A percentile compares a stretch with the other conserved stretches of the same genome.
Conservation (phyloP, 805 yeast genomes). For the Candida vartiovaarae region DNA sequence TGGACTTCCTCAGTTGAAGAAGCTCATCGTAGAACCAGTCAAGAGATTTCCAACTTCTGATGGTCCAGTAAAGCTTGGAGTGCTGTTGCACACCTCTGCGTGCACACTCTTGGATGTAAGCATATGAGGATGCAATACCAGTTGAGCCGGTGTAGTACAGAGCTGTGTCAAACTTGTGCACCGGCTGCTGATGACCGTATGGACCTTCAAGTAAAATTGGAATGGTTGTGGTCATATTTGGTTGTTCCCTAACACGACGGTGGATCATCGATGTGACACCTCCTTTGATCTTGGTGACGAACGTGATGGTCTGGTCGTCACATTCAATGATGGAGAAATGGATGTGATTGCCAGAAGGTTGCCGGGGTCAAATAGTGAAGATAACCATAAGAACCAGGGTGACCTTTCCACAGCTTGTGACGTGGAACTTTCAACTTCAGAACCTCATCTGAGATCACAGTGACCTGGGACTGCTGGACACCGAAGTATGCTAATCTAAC, state of each 20-base stretch:
- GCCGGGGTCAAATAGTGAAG: conserved; percentile 46
- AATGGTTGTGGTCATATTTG: conserved; percentile 19
- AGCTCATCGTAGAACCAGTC: conserved; percentile 45
- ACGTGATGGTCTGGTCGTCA: conserved; percentile 31
- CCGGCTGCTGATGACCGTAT: conserved; percentile 39
- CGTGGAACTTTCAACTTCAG: conserved; percentile 31
- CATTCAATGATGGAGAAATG: conserved; percentile 54
- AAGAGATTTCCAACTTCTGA: conserved; percentile 46
- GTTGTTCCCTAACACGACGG: conserved; percentile 21
- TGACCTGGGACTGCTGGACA: conserved; percentile 18
- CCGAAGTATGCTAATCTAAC: conserved; percentile 19
- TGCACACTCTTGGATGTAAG: conserved; percentile 28
- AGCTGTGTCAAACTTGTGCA: conserved; percentile 31
- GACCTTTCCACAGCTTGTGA: conserved; percentile 42
- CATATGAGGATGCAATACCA: conserved; percentile 44
- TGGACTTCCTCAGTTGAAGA: conserved; percentile 20
- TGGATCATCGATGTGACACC: conserved; percentile 37
- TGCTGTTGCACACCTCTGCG: conserved; percentile 20
- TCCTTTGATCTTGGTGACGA: conserved; percentile 45
- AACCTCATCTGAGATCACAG: conserved; percentile 33
- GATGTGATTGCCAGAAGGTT: conserved; percentile 66
- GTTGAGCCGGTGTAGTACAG: conserved; percentile 45
- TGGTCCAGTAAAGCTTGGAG: conserved; percentile 56
- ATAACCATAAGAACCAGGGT: conserved; percentile 54
- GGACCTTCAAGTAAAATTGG: conserved; percentile 56